Evolutionary conservation across 257 asterid genomes (phyloP), one percentile per base, ranked within the genome.

Genomic region (Solanum corneliomulleri): DNA sequence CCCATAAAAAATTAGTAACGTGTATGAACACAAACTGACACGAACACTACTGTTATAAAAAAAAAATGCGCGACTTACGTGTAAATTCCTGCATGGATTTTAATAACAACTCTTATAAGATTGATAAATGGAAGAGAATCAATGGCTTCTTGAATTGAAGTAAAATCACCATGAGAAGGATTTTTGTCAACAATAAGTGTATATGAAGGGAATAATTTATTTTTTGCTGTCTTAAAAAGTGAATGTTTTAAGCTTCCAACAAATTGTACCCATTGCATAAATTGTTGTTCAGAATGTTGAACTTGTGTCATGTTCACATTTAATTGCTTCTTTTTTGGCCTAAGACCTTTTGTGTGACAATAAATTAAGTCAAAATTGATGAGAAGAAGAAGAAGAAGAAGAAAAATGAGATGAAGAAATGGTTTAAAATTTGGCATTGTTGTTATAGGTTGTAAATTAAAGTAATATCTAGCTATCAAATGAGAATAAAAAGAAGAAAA

Each of bases 21-120:
- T 21, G 23, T 68, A 16, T 39, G 35, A 2, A 11, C 37, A 42
- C 3, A 49, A 80, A 49, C 29, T 49, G 4, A 1, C 29, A 47
- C 11, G 69, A 49, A 81, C 29, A 29, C 12, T 2, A 25, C 13
- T 13, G 14, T 27, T 45, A 27, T 9, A 4, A 25, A 76, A 12
- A 74, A 11, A 23, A 23, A 7, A 0, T 0, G 20, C 4, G 18
- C 12, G 9, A 92, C 98, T 91, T 60, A 97, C 99, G 88, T 93
- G 93, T 97, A 97, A 90, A 94, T 88, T 7, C 99, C 99, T 85
- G 98, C 95, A 93, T 94, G 97, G 86, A 97, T 92, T 58, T 86
- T 93, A 94, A 97, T 95, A 80, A 94, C 90, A 74, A 94, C 98
- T 64, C 99, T 90, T 4, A 97, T 91, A n/a, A 93, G 92, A 89